A percentile compares a stretch with the other conserved stretches of the same genome.
These are phyloP conservation scores for Fraxinus quadrangulata DNA, from an alignment of 257 asterid genomes.

Conservation along the genomic window DNA sequence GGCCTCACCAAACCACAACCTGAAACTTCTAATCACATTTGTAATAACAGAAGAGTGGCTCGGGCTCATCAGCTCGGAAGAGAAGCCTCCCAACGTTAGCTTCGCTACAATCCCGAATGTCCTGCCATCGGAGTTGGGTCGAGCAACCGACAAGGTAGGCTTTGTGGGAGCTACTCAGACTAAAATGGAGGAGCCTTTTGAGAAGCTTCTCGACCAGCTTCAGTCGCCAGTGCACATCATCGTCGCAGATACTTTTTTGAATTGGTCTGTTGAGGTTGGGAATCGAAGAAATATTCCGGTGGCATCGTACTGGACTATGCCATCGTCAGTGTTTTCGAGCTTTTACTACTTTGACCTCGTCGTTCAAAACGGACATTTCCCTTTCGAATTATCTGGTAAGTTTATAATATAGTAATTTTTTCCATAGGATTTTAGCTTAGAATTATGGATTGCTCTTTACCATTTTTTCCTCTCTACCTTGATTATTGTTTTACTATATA, in stretches of 20 bases:
- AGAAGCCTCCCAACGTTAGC: conserved; percentile 41
- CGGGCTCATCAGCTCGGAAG: conserved; percentile 55
- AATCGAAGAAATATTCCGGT: conserved; percentile 65
- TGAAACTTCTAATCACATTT: conserved; percentile 44
- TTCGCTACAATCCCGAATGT: conserved; percentile 75
- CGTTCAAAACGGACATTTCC: conserved; percentile 43
- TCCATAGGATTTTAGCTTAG: neutral
- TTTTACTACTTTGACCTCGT: conserved; percentile 55
- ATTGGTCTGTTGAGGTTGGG: conserved; percentile 60
- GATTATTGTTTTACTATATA: neutral
- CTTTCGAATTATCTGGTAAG: conserved; percentile 52
- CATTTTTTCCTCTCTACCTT: neutral
- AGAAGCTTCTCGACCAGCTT: conserved; percentile 48
- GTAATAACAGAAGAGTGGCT: conserved; percentile 76
- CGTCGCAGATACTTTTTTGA: conserved; percentile 47
- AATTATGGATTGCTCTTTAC: neutral
- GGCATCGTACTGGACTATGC: conserved; percentile 80
- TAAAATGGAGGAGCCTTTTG: conserved; percentile 63
- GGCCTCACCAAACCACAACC: conserved; percentile 21
- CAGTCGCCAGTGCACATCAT: conserved; percentile 36
- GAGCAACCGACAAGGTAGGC: conserved; percentile 52
- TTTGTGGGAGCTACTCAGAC: conserved; percentile 60
- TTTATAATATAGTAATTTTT: neutral
- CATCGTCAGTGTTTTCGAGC: conserved; percentile 55
- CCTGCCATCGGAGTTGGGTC: conserved; percentile 56